Percentiles rank a stretch among this genome's conserved stretches.
Evolutionary conservation across 164 flowering plant genomes (phyloP).

Genomic region (Nymphaea colorata): DNA sequence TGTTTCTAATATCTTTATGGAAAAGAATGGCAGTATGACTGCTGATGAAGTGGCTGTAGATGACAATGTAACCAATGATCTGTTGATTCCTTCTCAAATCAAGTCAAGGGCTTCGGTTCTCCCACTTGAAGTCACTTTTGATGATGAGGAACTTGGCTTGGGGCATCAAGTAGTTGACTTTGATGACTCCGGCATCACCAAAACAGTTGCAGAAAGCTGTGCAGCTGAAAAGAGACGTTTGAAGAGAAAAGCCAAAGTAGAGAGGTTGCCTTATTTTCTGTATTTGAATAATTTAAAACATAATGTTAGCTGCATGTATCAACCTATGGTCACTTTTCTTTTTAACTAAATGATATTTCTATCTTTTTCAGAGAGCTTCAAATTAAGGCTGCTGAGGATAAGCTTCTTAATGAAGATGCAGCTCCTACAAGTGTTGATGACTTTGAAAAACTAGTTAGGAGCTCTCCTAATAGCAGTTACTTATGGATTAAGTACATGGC

Average conservation of each 20-base stretch:
- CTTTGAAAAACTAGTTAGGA: conserved; percentile 72
- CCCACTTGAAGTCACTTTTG: conserved; percentile 81
- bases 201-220: not conserved
- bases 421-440: conserved; percentile 71
- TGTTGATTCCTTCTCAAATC: conserved; percentile 24
- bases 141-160: conserved; percentile 38
- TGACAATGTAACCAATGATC: not conserved
- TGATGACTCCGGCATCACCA: conserved; percentile 14
- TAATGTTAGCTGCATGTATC: not conserved
- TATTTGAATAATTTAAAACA: not conserved
- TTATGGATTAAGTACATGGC: conserved; percentile 91
- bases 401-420: conserved; percentile 47
- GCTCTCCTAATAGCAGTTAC: conserved; percentile 88
- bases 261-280: conserved; percentile 29
- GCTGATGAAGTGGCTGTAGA: no score
- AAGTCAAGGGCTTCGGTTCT: conserved; percentile 71
- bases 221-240: conserved; percentile 32
- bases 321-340: not conserved
- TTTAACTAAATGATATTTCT: not conserved
- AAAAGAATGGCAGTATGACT: no score
- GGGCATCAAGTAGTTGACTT: conserved; percentile 13
- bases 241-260: conserved; percentile 61
- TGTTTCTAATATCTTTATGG: conserved; percentile 3
- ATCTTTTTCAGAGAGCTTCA: conserved; percentile 52
- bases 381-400: conserved; percentile 78